These are phyloP conservation scores for Trypanosoma caninum DNA, from an alignment of 208 protist species.

Conservation along the genomic window DNA sequence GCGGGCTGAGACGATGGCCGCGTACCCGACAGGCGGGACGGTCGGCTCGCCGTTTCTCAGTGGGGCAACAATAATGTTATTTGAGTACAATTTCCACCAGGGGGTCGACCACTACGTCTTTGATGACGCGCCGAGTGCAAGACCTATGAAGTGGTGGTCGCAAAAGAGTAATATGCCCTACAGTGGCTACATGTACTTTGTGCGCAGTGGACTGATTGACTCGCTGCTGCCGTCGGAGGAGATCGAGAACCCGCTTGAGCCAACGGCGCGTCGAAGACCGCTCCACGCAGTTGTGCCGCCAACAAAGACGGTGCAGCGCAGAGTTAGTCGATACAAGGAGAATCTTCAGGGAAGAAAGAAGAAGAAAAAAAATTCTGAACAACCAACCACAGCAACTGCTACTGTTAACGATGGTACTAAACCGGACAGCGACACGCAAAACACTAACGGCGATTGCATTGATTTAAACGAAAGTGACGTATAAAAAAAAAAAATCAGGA, in stretches of 20 bases:
- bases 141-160: slow-evolving; percentile 87
- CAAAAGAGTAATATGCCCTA: slow-evolving; percentile 90
- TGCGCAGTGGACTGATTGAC: slow-evolving; percentile 69
- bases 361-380: slow-evolving; percentile 9
- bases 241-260: slow-evolving; percentile 58
- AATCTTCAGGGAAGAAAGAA: slow-evolving; percentile 4
- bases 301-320: slow-evolving; percentile 20
- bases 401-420: neutral
- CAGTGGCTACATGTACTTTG: slow-evolving; percentile 78
- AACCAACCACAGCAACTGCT: neutral
- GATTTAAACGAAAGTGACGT: no score
- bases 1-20: slow-evolving; percentile 3
- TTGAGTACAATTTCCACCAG: slow-evolving; percentile 80
- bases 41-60: slow-evolving; percentile 75
- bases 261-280: slow-evolving; percentile 18
- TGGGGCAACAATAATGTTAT: slow-evolving; percentile 57
- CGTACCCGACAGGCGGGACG: slow-evolving; percentile 59
- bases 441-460: neutral
- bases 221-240: slow-evolving; percentile 46
- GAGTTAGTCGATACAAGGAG: slow-evolving; percentile 25
- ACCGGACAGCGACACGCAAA: neutral
- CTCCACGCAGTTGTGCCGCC: slow-evolving; percentile 35
- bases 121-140: slow-evolving; percentile 74
- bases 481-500: neutral
- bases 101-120: slow-evolving; percentile 86